phyloP scores from a whole-genome alignment of 108 stramenopile species.

The Conticribra weissflogii region DNA sequence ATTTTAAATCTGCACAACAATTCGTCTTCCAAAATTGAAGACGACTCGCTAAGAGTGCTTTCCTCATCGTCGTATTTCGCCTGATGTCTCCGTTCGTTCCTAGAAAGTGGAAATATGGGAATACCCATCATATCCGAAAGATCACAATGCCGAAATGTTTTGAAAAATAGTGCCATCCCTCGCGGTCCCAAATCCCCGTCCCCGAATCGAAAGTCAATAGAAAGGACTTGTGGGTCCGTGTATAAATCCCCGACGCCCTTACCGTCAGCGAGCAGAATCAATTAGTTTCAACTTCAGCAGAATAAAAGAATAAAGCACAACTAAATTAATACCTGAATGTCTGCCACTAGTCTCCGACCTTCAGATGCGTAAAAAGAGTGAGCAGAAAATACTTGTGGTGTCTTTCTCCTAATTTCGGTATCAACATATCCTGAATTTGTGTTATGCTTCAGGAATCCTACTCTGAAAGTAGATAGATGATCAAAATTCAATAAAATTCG shows the following conservation, averaged over 20 bases:
- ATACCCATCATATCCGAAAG: constrained; percentile 66
- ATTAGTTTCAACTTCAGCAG: no score
- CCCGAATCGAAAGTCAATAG: constrained; percentile 75
- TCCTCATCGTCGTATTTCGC: constrained; percentile 75
- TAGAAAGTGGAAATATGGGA: constrained; percentile 74
- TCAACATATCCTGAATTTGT: constrained; percentile 86
- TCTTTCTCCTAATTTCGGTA: constrained; percentile 61
- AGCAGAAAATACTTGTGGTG: constrained; percentile 86
- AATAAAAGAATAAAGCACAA: no score
- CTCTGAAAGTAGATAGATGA: not conserved
- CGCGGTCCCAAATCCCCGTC: constrained; percentile 84
- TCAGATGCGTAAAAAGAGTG: constrained; percentile 77
- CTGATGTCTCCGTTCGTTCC: constrained; percentile 73
- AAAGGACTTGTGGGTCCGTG: constrained; percentile 89
- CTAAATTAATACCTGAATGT: constrained; percentile 75
- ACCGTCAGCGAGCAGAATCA: constrained; percentile 82
- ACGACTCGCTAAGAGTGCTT: constrained; percentile 53
- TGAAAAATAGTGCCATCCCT: constrained; percentile 88
- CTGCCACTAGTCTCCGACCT: constrained; percentile 84
- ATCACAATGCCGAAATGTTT: constrained; percentile 64
- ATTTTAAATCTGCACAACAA: constrained; percentile 50
- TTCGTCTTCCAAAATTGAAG: constrained; percentile 33
- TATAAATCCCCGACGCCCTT: constrained; percentile 89
- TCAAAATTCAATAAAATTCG: not conserved
- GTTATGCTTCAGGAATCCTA: constrained; percentile 85